Percentiles rank a stretch among this genome's conserved stretches.
These are phyloP conservation scores for Chenopodium quinoa DNA, from an alignment of 148 eudicot genomes.

Conservation along the genomic window DNA sequence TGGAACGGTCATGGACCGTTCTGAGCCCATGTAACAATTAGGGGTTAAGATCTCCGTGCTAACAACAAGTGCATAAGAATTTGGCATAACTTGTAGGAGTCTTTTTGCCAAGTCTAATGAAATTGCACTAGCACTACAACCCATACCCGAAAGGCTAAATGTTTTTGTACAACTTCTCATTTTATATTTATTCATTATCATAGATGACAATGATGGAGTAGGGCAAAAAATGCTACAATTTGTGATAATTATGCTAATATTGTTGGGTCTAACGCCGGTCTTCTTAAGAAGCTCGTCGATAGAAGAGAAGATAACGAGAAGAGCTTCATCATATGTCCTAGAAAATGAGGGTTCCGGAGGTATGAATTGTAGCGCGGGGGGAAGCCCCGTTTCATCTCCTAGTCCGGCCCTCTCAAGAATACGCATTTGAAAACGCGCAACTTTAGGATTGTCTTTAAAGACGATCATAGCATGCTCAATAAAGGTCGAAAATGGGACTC, in stretches of 20 bases:
- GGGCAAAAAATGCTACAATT: constrained; percentile 52
- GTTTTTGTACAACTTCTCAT: constrained; percentile 37
- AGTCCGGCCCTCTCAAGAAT: constrained; percentile 46
- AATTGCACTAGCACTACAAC: constrained; percentile 48
- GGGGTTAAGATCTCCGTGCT: constrained; percentile 38
- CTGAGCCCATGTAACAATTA: constrained; percentile 31
- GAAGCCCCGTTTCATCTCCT: constrained; percentile 43
- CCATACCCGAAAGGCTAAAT: constrained; percentile 53
- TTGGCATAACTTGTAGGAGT: constrained; percentile 33
- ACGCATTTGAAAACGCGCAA: constrained; percentile 33
- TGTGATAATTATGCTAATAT: constrained; percentile 38
- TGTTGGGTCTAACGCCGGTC: constrained; percentile 28
- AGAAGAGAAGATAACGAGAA: constrained; percentile 31
- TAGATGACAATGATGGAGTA: constrained; percentile 44
- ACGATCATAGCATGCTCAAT: constrained; percentile 37
- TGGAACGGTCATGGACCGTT: constrained; percentile 37
- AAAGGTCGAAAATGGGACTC: constrained; percentile 36
- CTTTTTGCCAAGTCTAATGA: constrained; percentile 36
- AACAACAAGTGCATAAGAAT: constrained; percentile 31
- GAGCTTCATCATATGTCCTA: constrained; percentile 34
- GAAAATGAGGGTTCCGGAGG: constrained; percentile 39
- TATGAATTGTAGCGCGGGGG: constrained; percentile 36
- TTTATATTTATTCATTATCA: constrained; percentile 39
- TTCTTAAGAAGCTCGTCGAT: constrained; percentile 32
- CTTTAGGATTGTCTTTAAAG: constrained; percentile 27